Evolutionary conservation across 1,284 basidiomycete genomes (phyloP).

Genomic region (Phaffia rhodozyma): DNA sequence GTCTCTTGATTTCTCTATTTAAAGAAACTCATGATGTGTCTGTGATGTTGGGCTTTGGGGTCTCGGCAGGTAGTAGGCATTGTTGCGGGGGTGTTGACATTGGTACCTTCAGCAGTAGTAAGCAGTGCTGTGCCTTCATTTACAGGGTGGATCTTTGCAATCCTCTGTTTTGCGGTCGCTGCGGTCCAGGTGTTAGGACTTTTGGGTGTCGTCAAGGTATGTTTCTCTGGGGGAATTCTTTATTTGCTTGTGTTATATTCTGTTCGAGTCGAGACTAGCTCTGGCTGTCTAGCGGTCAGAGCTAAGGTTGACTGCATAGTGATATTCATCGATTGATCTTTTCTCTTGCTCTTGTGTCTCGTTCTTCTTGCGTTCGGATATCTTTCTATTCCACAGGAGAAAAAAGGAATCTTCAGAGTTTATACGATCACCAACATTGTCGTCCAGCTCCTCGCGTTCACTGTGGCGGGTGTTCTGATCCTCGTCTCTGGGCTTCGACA

Average conservation of each 20-base stretch:
- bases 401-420: conserved; percentile 5
- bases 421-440: conserved; percentile 2
- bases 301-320: too few species aligned
- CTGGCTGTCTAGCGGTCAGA: too few species aligned
- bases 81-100: conserved; percentile 1
- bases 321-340: too few species aligned
- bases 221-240: neutral
- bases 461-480: conserved; percentile 7
- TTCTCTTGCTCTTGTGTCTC: too few species aligned
- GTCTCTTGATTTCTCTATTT: neutral
- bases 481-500: conserved; percentile 12
- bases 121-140: conserved; percentile 9
- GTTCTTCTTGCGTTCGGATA: too few species aligned
- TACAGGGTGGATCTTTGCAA: conserved; percentile 14
- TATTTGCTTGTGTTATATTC: too few species aligned
- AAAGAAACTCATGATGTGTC: neutral
- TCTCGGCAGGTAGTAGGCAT: conserved; percentile 4
- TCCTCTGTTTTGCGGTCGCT: conserved; percentile 14
- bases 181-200: conserved; percentile 10
- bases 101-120: conserved; percentile 7
- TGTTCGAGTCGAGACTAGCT: too few species aligned
- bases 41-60: neutral
- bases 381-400: conserved; percentile 1
- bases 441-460: conserved; percentile 2
- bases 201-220: conserved; percentile 17